Conservation (phyloP, 2,329 filamentous ascomycete genomes). For the Chaetomium olivaceum region DNA sequence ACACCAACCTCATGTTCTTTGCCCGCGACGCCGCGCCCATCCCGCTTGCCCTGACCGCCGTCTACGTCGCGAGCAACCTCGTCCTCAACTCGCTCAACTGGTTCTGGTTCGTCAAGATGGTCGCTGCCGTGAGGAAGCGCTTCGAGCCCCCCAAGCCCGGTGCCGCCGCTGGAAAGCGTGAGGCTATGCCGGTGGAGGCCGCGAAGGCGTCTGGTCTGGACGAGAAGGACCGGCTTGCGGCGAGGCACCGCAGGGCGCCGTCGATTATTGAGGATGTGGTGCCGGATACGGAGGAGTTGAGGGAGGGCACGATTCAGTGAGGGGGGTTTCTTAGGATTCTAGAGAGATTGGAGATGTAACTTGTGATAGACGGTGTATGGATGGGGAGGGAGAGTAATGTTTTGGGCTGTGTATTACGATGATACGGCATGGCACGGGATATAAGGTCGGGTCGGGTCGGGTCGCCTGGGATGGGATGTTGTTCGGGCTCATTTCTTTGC, state of each 20-base stretch:
- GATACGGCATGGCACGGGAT: not conserved
- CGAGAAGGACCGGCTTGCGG: conserved; percentile 9
- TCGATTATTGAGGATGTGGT: conserved; percentile 33
- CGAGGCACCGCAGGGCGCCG: conserved; percentile 20
- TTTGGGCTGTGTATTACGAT: not conserved
- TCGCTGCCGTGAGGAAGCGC: conserved; percentile 73
- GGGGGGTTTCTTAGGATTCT: not conserved
- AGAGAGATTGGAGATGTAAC: not conserved
- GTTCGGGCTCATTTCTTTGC: not conserved
- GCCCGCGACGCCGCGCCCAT: conserved; percentile 53
- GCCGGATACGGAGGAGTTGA: conserved; percentile 34
- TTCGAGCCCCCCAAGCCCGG: conserved; percentile 57
- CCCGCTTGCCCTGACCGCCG: conserved; percentile 67
- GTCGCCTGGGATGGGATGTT: not conserved
- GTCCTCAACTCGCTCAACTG: conserved; percentile 76
- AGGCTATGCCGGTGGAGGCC: not conserved
- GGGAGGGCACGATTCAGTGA: conserved; percentile 34
- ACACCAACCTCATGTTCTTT: conserved; percentile 52
- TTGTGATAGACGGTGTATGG: not conserved
- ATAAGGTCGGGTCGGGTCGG: not conserved
- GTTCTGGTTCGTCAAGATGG: conserved; percentile 88
- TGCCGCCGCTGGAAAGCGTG: conserved; percentile 31
- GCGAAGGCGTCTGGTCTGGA: conserved; percentile 19
- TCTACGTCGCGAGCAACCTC: conserved; percentile 71
- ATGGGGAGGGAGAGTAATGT: not conserved